Percentiles rank a stretch among this genome's conserved stretches.
Evolutionary conservation across 2,329 filamentous ascomycete genomes (phyloP).

Genomic region (Nemania diffusa): DNA sequence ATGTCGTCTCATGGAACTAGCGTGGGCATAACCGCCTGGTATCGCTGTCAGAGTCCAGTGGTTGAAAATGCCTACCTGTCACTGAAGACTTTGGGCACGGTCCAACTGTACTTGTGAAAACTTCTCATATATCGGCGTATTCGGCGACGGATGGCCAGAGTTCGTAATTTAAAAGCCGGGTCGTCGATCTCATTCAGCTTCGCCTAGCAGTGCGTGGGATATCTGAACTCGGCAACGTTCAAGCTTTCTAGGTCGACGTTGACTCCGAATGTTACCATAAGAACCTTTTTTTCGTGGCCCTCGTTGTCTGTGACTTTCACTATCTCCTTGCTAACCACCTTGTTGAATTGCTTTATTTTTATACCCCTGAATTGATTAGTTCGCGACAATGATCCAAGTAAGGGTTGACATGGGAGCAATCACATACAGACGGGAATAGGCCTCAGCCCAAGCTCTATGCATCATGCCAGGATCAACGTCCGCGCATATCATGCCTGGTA

Average conservation of each 20-base stretch:
- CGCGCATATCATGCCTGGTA: conserved; percentile 8
- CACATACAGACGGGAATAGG: conserved; percentile 1
- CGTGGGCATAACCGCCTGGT: no score
- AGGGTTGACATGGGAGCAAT: not conserved
- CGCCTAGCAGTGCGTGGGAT: no score
- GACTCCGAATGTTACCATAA: conserved; percentile 16
- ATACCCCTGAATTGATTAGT: conserved; percentile 17
- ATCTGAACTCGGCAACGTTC: no score
- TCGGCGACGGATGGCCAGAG: no score
- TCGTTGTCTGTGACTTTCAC: not conserved
- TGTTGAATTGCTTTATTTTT: conserved; percentile 6
- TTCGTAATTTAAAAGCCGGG: no score
- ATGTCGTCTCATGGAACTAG: no score
- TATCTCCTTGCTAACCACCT: not conserved
- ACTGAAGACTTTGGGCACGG: no score
- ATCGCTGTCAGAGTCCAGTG: no score
- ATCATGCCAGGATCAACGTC: not conserved
- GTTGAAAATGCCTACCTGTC: no score
- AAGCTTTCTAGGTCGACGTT: not conserved
- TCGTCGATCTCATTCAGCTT: no score
- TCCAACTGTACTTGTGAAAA: no score
- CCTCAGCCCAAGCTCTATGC: not conserved
- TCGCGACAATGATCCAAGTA: not conserved
- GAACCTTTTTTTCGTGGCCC: not conserved
- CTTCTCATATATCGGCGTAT: no score